Evolutionary conservation across 345 rosid species (phyloP), one percentile per base, ranked within the genome.

Genomic region (Eutrema yunnanense): DNA sequence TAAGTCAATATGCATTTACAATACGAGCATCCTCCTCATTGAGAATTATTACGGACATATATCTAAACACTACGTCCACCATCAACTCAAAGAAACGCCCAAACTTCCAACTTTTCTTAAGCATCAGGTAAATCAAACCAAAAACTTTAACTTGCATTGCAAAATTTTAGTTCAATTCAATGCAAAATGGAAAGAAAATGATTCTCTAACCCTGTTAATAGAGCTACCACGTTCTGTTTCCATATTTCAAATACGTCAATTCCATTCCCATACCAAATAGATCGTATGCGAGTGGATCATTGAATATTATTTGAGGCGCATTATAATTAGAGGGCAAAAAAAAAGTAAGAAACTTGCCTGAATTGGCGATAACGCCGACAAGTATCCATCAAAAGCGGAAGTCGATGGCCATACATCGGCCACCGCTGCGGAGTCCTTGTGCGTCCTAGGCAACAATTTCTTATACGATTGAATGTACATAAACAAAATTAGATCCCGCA

Each of bases 381-480:
- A 74, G 80, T 86, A 92, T 2, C 98, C 98, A 61, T 96, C 99
- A 70, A 96, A 96, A 27, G 99, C 99, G 3, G 99, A 96, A 34
- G 96, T 92, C n/a, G 99, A 96, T 3, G 99, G 99, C 99, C 99
- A 96, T 0, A 92, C 98, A 74, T 96, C 99, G 4, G 98, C 97
- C 14, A 96, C 95, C 3, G 99, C 79, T 1, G 94, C 97, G 6
- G 99, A 82, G 67, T 96, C 99, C 83, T 89, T 96, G 53, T 96
- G 96, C 69, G 98, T 73, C 77, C 97, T 86, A 3, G 98, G 99
- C 71, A 87, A 68, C 78, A 96, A 69, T 84, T 82, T 90, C 87
- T 92, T 96, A 69, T 92, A 96, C 32, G 99, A 96, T 71, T 96
- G 99, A 74, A 96, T 88, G 37, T 92, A 96, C 75, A 96, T 67